Percentiles rank a stretch among this genome's conserved stretches.
phyloP scores from a whole-genome alignment of 2,329 filamentous ascomycete species.

The Chaetomium sp. region DNA sequence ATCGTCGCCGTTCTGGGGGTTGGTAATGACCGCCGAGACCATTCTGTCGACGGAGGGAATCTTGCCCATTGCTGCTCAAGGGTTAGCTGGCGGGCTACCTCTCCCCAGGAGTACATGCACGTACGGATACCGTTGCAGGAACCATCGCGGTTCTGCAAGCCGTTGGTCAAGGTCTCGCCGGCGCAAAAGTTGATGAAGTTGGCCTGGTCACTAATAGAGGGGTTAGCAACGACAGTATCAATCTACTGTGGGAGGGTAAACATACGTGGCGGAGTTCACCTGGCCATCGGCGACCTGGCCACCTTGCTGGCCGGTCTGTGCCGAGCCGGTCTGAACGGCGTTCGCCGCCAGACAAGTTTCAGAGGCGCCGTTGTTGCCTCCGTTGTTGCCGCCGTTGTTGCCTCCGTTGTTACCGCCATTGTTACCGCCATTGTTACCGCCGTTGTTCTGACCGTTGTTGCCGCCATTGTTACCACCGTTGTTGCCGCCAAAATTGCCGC shows the following conservation, averaged over 20 bases:
- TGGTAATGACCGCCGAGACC: conserved; percentile 59
- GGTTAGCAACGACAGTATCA: conserved; percentile 7
- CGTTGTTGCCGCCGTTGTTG: conserved; percentile 32
- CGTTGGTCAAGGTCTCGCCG: conserved; percentile 61
- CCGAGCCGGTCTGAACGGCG: conserved; percentile 54
- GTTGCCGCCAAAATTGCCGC: neutral
- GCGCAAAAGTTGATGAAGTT: conserved; percentile 69
- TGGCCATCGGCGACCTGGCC: conserved; percentile 49
- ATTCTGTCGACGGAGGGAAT: conserved; percentile 59
- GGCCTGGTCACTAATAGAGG: conserved; percentile 51
- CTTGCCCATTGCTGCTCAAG: conserved; percentile 56
- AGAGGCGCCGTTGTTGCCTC: conserved; percentile 36
- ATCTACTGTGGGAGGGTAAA: neutral
- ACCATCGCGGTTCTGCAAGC: conserved; percentile 57
- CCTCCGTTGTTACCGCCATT: conserved; percentile 30
- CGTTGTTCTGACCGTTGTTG: conserved; percentile 32
- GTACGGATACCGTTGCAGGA: conserved; percentile 67
- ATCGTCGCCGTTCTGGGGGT: conserved; percentile 55
- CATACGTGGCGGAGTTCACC: conserved; percentile 56
- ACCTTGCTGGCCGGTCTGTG: conserved; percentile 51
- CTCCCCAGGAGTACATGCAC: conserved; percentile 35
- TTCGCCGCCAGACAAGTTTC: conserved; percentile 46
- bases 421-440: conserved; percentile 32
- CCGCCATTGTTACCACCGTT: conserved; percentile 25
- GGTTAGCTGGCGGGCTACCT: conserved; percentile 28